phyloP scores from a whole-genome alignment of 2,329 filamentous ascomycete genomes.

The Ceratocystis variospora region DNA sequence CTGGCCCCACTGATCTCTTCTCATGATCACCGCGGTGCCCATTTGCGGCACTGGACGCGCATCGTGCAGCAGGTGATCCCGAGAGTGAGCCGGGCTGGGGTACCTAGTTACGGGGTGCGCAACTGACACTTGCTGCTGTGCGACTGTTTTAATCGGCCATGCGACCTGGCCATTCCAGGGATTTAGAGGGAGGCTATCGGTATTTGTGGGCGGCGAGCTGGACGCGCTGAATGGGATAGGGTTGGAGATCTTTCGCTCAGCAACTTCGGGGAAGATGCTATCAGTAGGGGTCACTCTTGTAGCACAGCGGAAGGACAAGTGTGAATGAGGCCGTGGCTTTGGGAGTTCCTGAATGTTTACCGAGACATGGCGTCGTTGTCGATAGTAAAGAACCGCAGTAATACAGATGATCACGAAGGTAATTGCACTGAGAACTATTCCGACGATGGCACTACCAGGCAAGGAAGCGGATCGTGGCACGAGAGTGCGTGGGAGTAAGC shows the following conservation, averaged over 20 bases:
- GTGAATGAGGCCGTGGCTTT: slow-evolving; percentile 29
- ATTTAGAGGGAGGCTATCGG: not conserved
- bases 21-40: not conserved
- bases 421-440: slow-evolving; percentile 28
- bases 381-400: slow-evolving; percentile 29
- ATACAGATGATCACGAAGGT: slow-evolving; percentile 28
- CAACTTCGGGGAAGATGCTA: slow-evolving; percentile 24
- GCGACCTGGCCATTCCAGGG: slow-evolving; percentile 3
- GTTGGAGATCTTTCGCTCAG: not conserved
- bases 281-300: slow-evolving; percentile 31
- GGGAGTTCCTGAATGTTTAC: slow-evolving; percentile 26
- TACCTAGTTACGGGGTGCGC: not conserved
- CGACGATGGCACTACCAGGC: slow-evolving; percentile 9
- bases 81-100: not conserved
- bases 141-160: not conserved
- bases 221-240: slow-evolving; percentile 2
- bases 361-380: slow-evolving; percentile 34
- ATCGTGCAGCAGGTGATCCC: not conserved
- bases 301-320: slow-evolving; percentile 40
- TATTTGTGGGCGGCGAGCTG: not conserved
- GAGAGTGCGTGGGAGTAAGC: not conserved
- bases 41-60: not conserved
- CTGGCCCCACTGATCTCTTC: not conserved
- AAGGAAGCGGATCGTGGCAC: not conserved
- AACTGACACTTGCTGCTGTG: not conserved